Evolutionary conservation across 768 basidiomycete genomes (phyloP).

Genomic region (Pleurotus citrinopileatus): DNA sequence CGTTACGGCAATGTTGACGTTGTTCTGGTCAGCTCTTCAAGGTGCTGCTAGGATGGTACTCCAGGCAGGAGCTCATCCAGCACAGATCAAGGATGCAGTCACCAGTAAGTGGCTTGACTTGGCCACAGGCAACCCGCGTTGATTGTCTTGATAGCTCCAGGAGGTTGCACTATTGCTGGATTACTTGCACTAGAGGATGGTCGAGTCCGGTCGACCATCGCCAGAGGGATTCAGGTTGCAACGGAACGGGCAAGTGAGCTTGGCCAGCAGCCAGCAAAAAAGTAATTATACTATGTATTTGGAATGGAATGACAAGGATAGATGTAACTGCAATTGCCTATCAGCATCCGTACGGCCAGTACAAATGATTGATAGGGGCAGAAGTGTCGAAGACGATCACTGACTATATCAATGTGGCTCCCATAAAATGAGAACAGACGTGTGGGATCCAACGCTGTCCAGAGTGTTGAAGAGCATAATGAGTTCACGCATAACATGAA

Average conservation of each 20-base stretch:
- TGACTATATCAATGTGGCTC: slow-evolving; percentile 63
- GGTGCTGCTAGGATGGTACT: slow-evolving; percentile 96
- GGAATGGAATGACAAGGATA: too few relatives aligned
- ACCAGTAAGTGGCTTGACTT: slow-evolving; percentile 66
- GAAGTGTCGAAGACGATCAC: background rate
- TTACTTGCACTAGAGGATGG: slow-evolving; percentile 94
- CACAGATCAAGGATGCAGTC: slow-evolving; percentile 95
- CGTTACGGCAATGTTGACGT: slow-evolving; percentile 8
- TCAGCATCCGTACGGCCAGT: background rate
- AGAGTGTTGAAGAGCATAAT: slow-evolving; percentile 92
- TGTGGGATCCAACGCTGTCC: slow-evolving; percentile 73
- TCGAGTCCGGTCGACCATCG: slow-evolving; percentile 88
- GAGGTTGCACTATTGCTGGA: slow-evolving; percentile 98
- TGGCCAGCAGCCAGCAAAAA: slow-evolving; percentile 69
- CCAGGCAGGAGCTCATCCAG: slow-evolving; percentile 86
- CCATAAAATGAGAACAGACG: slow-evolving; percentile 95
- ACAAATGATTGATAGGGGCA: background rate
- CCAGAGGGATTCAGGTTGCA: slow-evolving; percentile 90
- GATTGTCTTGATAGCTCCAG: slow-evolving; percentile 63
- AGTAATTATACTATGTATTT: slow-evolving; percentile 23
- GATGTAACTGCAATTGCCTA: background rate
- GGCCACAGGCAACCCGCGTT: background rate
- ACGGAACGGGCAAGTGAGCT: slow-evolving; percentile 86
- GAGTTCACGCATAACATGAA: slow-evolving; percentile 1
- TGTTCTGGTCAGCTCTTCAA: slow-evolving; percentile 69